A percentile compares a stretch with the other conserved stretches of the same genome.
phyloP scores from a whole-genome alignment of 441 rosid genomes.

The Francoa sonchifolia region DNA sequence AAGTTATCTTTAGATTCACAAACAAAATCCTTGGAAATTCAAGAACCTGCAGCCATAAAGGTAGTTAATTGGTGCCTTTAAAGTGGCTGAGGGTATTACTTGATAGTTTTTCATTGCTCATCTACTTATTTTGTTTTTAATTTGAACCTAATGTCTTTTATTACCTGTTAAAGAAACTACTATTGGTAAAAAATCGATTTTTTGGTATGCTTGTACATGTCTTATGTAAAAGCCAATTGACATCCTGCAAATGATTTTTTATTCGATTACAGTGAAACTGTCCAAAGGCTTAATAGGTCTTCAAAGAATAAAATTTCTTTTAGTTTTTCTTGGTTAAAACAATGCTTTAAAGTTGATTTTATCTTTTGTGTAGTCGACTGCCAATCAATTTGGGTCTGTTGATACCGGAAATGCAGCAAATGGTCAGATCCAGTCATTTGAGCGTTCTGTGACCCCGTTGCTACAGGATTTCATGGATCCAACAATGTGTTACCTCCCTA shows the following conservation, averaged over 20 bases:
- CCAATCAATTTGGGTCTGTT: slow-evolving; percentile 38
- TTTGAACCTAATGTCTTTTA: no score
- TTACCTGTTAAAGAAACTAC: slow-evolving; percentile 27
- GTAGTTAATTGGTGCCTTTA: slow-evolving; percentile 11
- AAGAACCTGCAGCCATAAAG: slow-evolving; percentile 61
- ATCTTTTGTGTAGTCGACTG: no score
- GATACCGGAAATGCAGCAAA: slow-evolving; percentile 6
- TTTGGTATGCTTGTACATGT: slow-evolving; percentile 9
- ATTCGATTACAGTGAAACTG: no score
- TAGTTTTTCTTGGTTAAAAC: no score
- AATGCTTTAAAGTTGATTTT: no score
- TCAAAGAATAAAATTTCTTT: no score
- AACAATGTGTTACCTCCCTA: slow-evolving; percentile 11
- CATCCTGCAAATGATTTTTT: no score
- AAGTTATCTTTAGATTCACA: slow-evolving; percentile 58
- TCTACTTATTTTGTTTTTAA: background rate
- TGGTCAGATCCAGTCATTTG: slow-evolving; percentile 8
- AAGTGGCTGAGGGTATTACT: background rate
- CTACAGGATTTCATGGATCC: slow-evolving; percentile 9
- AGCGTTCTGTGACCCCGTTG: slow-evolving; percentile 10
- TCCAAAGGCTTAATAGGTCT: no score
- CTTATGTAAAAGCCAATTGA: no score
- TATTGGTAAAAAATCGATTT: slow-evolving; percentile 47
- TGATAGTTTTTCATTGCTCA: background rate
- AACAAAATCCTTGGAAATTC: slow-evolving; percentile 48